phyloP scores from a whole-genome alignment of 2,329 filamentous ascomycete genomes.

The Drechslerella dactyloides region DNA sequence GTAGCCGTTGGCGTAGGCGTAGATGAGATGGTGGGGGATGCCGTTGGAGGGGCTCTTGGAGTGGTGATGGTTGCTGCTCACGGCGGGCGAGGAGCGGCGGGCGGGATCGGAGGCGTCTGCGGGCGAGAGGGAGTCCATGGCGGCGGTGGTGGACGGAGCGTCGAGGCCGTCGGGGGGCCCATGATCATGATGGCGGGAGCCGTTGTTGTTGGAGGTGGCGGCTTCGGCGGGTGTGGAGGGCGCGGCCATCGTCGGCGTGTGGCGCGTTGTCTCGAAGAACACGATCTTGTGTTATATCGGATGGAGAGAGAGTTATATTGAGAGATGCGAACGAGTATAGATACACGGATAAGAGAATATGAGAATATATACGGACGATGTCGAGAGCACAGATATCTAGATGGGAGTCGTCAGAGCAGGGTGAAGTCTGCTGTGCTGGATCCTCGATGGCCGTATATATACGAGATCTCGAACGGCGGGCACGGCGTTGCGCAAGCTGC shows the following conservation, averaged over 20 bases:
- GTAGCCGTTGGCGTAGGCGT: slow-evolving; percentile 27
- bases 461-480: too few relatives aligned
- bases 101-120: background rate
- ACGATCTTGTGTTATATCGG: too few relatives aligned
- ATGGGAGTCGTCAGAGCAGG: too few relatives aligned
- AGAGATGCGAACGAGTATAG: too few relatives aligned
- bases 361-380: too few relatives aligned
- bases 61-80: slow-evolving; percentile 33
- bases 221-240: background rate
- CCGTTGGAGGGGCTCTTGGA: slow-evolving; percentile 40
- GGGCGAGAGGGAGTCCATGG: background rate
- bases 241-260: background rate
- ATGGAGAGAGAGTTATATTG: too few relatives aligned
- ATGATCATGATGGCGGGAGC: background rate
- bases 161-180: background rate
- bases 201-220: background rate
- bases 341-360: too few relatives aligned
- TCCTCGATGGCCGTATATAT: too few relatives aligned
- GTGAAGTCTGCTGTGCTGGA: too few relatives aligned
- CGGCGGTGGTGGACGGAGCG: background rate
- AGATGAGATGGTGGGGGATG: slow-evolving; percentile 42
- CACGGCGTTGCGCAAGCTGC: too few relatives aligned
- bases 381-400: too few relatives aligned
- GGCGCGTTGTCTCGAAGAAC: slow-evolving; percentile 4
- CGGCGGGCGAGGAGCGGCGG: background rate